Percentiles rank a stretch among this genome's conserved stretches.
Conservation (phyloP, 2,329 filamentous ascomycete species). For the Alternaria triticina region DNA sequence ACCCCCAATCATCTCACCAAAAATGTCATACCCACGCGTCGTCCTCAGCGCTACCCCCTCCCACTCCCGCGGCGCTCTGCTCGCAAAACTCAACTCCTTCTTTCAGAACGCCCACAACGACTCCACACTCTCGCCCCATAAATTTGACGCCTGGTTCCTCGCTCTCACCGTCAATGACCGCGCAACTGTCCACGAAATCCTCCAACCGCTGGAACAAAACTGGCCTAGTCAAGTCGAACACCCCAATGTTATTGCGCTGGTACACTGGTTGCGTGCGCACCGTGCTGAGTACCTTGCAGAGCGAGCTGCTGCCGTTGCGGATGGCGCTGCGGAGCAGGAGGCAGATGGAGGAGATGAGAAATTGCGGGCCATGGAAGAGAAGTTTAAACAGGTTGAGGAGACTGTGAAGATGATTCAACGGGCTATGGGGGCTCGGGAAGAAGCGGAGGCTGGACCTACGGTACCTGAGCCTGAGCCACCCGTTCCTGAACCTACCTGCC, state of each 20-base stretch:
- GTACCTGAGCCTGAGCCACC: not conserved
- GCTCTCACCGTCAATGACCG: not conserved
- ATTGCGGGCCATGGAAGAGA: too few species aligned
- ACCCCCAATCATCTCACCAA: not conserved
- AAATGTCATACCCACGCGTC: not conserved
- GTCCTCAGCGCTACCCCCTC: not conserved
- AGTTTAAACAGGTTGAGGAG: too few species aligned
- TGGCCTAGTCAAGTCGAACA: not conserved
- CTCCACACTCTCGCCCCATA: not conserved
- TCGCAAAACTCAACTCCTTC: not conserved
- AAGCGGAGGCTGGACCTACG: not conserved
- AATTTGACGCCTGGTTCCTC: not conserved
- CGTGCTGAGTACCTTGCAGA: not conserved
- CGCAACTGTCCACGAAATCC: not conserved
- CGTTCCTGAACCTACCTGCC: not conserved
- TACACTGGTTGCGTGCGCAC: not conserved
- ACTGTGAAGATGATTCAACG: not conserved
- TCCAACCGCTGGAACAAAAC: not conserved
- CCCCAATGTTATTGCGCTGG: not conserved
- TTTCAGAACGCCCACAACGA: not conserved
- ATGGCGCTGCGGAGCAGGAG: not conserved
- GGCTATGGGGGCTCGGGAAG: not conserved
- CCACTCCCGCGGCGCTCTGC: fast-evolving
- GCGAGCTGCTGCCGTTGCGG: not conserved
- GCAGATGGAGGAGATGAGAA: too few species aligned